Evolutionary conservation across 1,284 basidiomycete species (phyloP), one percentile per base, ranked within the genome.

Genomic region (Phaffia rhodozyma): DNA sequence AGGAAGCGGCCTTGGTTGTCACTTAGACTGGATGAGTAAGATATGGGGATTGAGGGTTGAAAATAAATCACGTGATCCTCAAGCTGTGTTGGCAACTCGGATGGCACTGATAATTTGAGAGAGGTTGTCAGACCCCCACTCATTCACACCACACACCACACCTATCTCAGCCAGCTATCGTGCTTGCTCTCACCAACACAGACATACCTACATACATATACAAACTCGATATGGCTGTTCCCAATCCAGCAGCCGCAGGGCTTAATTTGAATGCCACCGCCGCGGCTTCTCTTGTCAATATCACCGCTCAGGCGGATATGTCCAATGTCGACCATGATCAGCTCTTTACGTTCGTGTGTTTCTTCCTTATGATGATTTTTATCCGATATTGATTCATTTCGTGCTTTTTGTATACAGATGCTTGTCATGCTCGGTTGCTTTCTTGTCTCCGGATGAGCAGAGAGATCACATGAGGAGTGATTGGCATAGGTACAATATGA

Each of bases 401-500:
- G 2, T 2, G 2, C 1, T 92, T 88, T 76, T 94, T 94, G 61
- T 34, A 16, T 11, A 43, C 38, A 43, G 38, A 16, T 99, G 94
- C 71, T 80, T 96, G 25, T 90, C 91, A 69, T 99, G 94, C 77
- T 81, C 85, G 6, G 87, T 98, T 71, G 92, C 89, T 1, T 97
- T 97, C 75, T 76, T 82, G 59, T 83, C 85, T 29, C 84, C 91
- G 13, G 85, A 87, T 60, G 89, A 91, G 61, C 96, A 98, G 77
- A 82, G 96, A 67, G 78, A 80, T 0, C 96, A 99, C 75, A 97
- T 96, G 75, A 84, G 85, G 69, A 91, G 91, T 48, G 96, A 99
- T 76, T 86, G 90, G 75, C 96, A 98, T 77, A 82, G 93, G 60
- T 99, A 98, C 78, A 99, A 99, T 75, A 92, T 97, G 86, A 97